Evolutionary conservation across 345 rosid species (phyloP).

Genomic region (Pistacia integerrima): DNA sequence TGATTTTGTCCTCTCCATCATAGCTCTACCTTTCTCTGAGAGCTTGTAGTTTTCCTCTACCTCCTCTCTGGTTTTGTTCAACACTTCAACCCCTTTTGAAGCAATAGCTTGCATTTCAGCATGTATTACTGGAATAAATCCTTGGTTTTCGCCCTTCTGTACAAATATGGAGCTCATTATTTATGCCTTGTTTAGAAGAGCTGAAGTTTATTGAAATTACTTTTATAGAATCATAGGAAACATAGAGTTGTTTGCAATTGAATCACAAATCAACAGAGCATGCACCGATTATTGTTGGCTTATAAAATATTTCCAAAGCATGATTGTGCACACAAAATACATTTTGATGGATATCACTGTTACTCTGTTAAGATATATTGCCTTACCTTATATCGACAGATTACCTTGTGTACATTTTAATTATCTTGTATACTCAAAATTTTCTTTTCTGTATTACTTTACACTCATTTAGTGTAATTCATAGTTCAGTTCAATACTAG

Average conservation of each 20-base stretch:
- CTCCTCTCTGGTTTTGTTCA: conserved; percentile 12
- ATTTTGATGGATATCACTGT: no score
- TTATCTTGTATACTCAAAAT: no score
- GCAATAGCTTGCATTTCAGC: conserved; percentile 5
- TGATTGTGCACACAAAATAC: no score
- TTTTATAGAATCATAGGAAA: neutral
- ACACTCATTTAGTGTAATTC: no score
- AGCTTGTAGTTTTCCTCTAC: conserved; percentile 11
- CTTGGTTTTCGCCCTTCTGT: neutral
- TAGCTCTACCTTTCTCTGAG: conserved; percentile 3
- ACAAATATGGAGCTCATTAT: neutral
- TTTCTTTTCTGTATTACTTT: no score
- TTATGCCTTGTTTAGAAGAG: neutral
- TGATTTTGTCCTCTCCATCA: conserved; percentile 10
- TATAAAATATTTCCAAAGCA: no score
- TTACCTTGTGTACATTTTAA: no score
- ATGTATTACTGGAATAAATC: conserved; percentile 7
- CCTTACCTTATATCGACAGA: no score
- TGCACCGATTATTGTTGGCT: neutral
- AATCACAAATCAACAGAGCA: neutral
- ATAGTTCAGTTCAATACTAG: no score
- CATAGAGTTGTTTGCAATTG: neutral
- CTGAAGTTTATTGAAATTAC: neutral
- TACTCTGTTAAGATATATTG: no score
- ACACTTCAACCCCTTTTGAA: neutral